Evolutionary conservation across 305 asterid genomes (phyloP).

Genomic region (Solanum hybrid): DNA sequence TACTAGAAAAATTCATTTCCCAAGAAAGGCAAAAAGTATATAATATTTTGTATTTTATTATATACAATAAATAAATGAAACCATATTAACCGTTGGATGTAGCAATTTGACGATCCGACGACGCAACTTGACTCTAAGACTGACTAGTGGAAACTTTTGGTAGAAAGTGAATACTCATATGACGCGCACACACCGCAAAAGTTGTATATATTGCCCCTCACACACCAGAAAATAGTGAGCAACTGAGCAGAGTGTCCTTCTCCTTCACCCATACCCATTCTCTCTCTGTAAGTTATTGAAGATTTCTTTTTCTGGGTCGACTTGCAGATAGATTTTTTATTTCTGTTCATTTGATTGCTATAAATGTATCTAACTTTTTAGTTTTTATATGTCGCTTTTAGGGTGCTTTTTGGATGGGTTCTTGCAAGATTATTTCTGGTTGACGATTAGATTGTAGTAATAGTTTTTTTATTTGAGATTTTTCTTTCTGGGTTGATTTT

Average conservation of each 20-base stretch:
- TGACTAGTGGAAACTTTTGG: neutral
- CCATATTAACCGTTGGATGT: neutral
- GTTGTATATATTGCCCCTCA: neutral
- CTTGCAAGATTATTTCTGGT: neutral
- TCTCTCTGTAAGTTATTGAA: slow-evolving; percentile 11
- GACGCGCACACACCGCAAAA: neutral
- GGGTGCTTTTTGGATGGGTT: neutral
- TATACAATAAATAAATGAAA: neutral
- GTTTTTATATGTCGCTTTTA: neutral
- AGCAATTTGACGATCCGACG: neutral
- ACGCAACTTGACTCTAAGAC: neutral
- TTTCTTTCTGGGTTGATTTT: neutral
- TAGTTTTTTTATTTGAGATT: neutral
- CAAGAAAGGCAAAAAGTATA: neutral
- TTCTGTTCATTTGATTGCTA: neutral
- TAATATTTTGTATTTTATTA: too few species aligned
- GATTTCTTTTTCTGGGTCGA: neutral
- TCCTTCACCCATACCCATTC: neutral
- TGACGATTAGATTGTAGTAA: neutral
- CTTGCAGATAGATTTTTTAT: neutral
- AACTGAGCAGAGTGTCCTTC: neutral
- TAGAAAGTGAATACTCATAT: neutral
- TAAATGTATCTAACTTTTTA: neutral
- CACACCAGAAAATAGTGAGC: neutral
- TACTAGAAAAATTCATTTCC: neutral